Base-by-base conservation (phyloP, 2,329 filamentous ascomycete genomes). In the Thelonectria olida region DNA sequence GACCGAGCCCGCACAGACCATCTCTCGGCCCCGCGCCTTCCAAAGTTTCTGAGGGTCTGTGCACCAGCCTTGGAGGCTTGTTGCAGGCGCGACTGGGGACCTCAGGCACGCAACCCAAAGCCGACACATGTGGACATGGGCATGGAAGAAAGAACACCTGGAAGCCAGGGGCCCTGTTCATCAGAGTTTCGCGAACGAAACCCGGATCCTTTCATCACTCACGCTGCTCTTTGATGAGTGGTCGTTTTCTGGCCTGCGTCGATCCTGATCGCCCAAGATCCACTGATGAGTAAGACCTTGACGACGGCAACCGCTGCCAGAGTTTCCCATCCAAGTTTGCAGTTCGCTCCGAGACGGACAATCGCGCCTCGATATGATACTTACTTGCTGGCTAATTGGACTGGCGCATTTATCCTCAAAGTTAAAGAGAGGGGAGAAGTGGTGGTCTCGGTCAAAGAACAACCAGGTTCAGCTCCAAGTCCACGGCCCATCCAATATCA, bases 1-100 rank as follows among this genome's bases (percentile, higher is more conserved):
- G 69, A 72, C 69, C 69, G 69, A 72, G 65, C 64, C 66, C 68
- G 69, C 69, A 72, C 69, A 68, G 69, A 62, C 62, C 69, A 66
- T 62, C 51, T 47, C 47, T 42, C 67, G 68, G 58, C 62, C 65
- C 62, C 59, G 61, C 47, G 28, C 38, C 54, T 61, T 42, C 45
- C 47, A 31, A 52, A 39, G 48, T 28, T 47, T 51, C 51, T 51
- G 27, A 31, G 19, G 57, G 51, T 54, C 57, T 38, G 57, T 55
- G 57, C 57, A 36, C 51, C 28, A 45, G 34, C 57, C 36, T 28
- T 51, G 41, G 39, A 9, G 27, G 13, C 47, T 42, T 10, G 44
- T 15, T 34, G 36, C 31, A 48, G 20, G 31, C 57, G 28, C 36
- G 36, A 34, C 31, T 34, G 36, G 39, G 31, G 49, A 31, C 51